These are phyloP conservation scores for Phytopythium boreale DNA, from an alignment of 352 stramenopile species.

Conservation along the genomic window DNA sequence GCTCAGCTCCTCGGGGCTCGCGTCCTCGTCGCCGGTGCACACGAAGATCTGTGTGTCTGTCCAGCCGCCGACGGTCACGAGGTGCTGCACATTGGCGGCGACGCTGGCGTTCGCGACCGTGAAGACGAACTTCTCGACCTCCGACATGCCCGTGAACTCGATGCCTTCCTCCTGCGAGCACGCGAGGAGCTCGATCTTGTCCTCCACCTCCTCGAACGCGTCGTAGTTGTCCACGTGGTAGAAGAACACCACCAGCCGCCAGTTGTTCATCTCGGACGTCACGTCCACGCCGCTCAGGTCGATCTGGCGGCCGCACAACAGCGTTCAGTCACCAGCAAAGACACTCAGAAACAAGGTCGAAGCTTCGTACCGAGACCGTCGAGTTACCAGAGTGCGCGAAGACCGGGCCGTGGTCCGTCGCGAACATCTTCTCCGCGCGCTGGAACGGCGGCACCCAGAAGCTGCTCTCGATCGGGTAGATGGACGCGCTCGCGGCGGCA, in stretches of 20 bases:
- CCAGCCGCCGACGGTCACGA: conserved; percentile 66
- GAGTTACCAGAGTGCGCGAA: conserved; percentile 63
- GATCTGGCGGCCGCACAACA: conserved; percentile 22
- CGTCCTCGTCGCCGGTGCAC: conserved; percentile 52
- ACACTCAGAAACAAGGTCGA: too few relatives aligned
- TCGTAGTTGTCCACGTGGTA: conserved; percentile 80
- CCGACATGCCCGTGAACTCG: conserved; percentile 59
- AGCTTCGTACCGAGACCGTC: conserved; percentile 45
- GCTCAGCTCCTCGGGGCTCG: conserved; percentile 39
- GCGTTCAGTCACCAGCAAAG: neutral
- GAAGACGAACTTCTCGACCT: conserved; percentile 64
- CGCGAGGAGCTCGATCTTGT: conserved; percentile 75
- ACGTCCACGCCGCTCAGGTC: conserved; percentile 70
- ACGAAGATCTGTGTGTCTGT: conserved; percentile 81
- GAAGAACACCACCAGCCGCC: conserved; percentile 76
- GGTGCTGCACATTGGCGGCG: conserved; percentile 44
- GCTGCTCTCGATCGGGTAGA: conserved; percentile 68
- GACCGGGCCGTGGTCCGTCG: conserved; percentile 62
- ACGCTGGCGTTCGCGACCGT: conserved; percentile 55
- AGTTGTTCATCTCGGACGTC: conserved; percentile 61
- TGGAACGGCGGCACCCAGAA: conserved; percentile 80
- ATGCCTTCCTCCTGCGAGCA: conserved; percentile 43
- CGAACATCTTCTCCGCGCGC: conserved; percentile 86
- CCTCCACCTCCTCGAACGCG: conserved; percentile 50
- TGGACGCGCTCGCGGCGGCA: conserved; percentile 32